Base-by-base conservation (phyloP, 768 basidiomycete species). In the Pisolithus orientalis region DNA sequence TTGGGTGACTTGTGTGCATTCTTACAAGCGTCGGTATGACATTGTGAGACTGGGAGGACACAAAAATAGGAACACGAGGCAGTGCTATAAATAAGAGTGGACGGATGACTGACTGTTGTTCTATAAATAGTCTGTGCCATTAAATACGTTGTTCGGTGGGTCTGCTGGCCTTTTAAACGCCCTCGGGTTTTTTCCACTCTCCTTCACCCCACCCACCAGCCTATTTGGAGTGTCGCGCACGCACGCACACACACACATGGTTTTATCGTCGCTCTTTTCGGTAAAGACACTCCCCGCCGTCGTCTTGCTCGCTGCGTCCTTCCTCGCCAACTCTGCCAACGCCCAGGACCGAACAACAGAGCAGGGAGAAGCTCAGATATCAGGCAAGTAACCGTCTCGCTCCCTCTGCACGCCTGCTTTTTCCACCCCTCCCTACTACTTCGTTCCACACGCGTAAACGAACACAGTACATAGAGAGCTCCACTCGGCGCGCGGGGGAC, bases 301-400 rank as follows among this genome's bases (percentile, higher is more conserved):
- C 49, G 27, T 44, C 49, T 32, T 62, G 37, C 42, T 53, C 8
- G 39, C 50, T 4, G 13, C 45, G 4, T 39, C 57, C 32, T 34
- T 60, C 44, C 44, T 53, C 21, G 48, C 45, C 27, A 31, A 25
- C 16, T 21, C 51, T 6, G 51, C 29, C 21, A 10, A 27, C 6
- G 62, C 66, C 5, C 61, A 65, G 44, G 65, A 69, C 47, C 70
- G 68, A 39, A 62, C 70, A 1, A 61, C 67, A 1, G 71, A 72
- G 47, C 62, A 63, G 11, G 65, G 62, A 17, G 75, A 73, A 54
- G 68, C 70, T 0, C 57, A 69, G 16, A 72, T 74, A n/a, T 57
- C 61, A 46, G 66, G 75, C 74, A 39, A 43, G 67, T 62, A 14
- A 21, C 6, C 24, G 5, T 44, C 6, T 21, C 21, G 1, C 28